phyloP scores from a whole-genome alignment of 2,329 filamentous ascomycete species.

The Apiospora saccharicola region DNA sequence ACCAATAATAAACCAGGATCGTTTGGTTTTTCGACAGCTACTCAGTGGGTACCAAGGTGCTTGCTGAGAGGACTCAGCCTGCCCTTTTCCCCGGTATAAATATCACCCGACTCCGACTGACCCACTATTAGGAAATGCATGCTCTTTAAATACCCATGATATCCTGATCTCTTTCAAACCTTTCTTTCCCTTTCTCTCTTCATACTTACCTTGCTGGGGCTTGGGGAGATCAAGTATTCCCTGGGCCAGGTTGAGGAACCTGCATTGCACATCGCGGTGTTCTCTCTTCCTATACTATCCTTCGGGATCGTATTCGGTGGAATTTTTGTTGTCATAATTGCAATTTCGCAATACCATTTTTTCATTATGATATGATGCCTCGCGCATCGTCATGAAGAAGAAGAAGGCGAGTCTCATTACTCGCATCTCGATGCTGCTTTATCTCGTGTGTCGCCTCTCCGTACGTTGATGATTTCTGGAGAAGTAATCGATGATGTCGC shows the following conservation, averaged over 20 bases:
- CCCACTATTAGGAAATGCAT: no score
- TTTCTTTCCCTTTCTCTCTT: slow-evolving; percentile 41
- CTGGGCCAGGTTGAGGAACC: slow-evolving; percentile 49
- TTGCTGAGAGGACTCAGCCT: no score
- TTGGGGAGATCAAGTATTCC: slow-evolving; percentile 51
- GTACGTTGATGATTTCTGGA: no score
- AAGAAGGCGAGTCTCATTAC: background rate
- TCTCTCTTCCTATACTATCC: slow-evolving; percentile 53
- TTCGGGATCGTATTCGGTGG: slow-evolving; percentile 55
- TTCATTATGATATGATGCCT: slow-evolving; percentile 28
- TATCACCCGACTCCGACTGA: no score
- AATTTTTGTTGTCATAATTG: slow-evolving; percentile 52
- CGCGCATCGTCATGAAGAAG: slow-evolving; percentile 29
- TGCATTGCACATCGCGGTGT: slow-evolving; percentile 59
- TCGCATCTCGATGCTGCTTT: no score
- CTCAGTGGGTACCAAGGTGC: no score
- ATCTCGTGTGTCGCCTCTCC: no score
- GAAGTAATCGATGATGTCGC: no score
- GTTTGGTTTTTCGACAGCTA: no score
- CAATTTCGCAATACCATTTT: slow-evolving; percentile 14
- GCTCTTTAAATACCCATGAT: no score
- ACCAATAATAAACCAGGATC: no score
- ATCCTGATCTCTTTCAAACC: background rate
- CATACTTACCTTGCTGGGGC: slow-evolving; percentile 46
- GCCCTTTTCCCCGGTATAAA: no score